Percentiles rank a stretch among this genome's conserved stretches.
phyloP scores from a whole-genome alignment of 2,329 filamentous ascomycete species.

The Curvularia verruculosa region DNA sequence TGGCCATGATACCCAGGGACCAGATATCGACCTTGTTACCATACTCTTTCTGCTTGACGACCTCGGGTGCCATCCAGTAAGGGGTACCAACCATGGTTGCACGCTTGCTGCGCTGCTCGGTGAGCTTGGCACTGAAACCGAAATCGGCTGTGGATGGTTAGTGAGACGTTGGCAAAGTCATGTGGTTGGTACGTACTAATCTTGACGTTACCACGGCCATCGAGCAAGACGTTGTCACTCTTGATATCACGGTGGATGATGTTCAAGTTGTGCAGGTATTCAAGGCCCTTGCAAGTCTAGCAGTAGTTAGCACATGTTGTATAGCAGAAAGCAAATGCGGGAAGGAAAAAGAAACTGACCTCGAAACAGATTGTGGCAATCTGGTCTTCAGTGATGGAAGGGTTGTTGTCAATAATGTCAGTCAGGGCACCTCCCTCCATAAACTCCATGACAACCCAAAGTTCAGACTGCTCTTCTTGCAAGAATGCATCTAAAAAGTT shows the following conservation, averaged over 20 bases:
- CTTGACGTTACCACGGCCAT: slow-evolving; percentile 94
- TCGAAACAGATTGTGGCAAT: slow-evolving; percentile 97
- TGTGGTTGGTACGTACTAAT: slow-evolving; percentile 71
- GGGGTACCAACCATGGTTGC: slow-evolving; percentile 99
- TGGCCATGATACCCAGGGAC: slow-evolving; percentile 99
- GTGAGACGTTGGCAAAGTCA: not conserved
- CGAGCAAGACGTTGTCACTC: slow-evolving; percentile 95
- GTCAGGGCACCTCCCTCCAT: slow-evolving; percentile 99
- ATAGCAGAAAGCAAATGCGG: not conserved
- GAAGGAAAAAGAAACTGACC: slow-evolving; percentile 64
- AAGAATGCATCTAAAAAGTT: slow-evolving; percentile 98
- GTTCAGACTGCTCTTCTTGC: slow-evolving; percentile 88
- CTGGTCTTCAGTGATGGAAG: slow-evolving; percentile 91
- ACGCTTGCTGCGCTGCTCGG: slow-evolving; percentile 94
- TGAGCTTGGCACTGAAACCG: slow-evolving; percentile 98
- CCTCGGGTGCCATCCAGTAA: slow-evolving; percentile 99
- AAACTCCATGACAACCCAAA: slow-evolving; percentile 99
- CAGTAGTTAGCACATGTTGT: slow-evolving; percentile 35
- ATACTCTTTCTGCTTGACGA: slow-evolving; percentile 99
- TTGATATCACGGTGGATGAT: slow-evolving; percentile 99
- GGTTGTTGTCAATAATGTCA: slow-evolving; percentile 98
- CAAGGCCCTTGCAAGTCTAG: slow-evolving; percentile 91
- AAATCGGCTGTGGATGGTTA: slow-evolving; percentile 77
- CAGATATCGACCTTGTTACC: slow-evolving; percentile 98
- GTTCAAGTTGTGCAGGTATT: slow-evolving; percentile 92